These are phyloP conservation scores for Pseudoturritis turrita DNA, from an alignment of 345 rosid genomes.

Conservation along the genomic window DNA sequence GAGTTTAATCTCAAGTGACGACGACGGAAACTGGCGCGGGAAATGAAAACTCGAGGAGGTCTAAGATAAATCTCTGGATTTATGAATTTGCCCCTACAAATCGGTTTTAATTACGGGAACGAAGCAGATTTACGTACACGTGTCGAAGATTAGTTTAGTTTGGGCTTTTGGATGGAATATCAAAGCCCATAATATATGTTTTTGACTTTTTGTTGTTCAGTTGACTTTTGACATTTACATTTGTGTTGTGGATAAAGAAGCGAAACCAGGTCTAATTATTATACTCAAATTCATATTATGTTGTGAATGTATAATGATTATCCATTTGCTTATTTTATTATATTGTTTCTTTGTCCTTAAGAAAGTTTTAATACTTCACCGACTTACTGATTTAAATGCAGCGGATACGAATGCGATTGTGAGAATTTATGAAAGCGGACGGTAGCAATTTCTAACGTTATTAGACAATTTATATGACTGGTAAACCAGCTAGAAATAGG, in stretches of 20 bases:
- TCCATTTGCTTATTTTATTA: too few species aligned
- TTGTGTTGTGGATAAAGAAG: neutral
- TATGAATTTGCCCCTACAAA: neutral
- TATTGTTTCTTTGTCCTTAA: too few species aligned
- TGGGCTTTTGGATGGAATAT: neutral
- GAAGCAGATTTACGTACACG: neutral
- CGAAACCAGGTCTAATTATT: too few species aligned
- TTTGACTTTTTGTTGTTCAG: neutral
- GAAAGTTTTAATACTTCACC: too few species aligned
- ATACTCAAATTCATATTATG: too few species aligned
- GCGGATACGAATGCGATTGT: too few species aligned
- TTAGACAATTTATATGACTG: too few species aligned
- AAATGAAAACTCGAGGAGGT: neutral
- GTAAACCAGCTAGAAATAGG: too few species aligned
- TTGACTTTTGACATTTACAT: neutral
- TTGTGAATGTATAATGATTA: too few species aligned
- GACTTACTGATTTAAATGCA: too few species aligned
- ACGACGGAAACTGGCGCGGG: slow-evolving; percentile 21
- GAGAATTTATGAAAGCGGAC: too few species aligned
- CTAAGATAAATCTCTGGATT: neutral
- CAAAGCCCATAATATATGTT: neutral
- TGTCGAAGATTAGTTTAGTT: neutral
- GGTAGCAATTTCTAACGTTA: too few species aligned
- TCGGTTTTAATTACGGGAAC: neutral
- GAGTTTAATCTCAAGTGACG: neutral